Evolutionary conservation across 1,139 yeast genomes (phyloP).

Genomic region (Yamadazyma triangularis): DNA sequence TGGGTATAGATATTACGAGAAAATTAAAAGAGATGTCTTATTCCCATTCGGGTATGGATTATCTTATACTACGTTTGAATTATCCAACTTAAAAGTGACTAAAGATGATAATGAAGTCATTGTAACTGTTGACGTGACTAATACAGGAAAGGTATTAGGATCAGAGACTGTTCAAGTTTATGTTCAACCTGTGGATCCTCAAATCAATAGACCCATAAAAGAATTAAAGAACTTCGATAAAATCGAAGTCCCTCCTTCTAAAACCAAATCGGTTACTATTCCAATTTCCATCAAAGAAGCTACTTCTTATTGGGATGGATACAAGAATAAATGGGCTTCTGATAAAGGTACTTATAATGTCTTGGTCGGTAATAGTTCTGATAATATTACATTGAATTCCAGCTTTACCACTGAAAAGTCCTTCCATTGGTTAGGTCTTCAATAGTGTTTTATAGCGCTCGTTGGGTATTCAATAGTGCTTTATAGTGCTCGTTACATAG

Average conservation of each 20-base stretch:
- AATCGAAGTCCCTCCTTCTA: conserved; percentile 39
- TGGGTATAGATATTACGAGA: conserved; percentile 59
- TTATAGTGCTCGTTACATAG: no score
- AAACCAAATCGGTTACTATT: conserved; percentile 30
- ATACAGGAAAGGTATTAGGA: conserved; percentile 39
- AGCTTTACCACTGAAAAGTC: conserved; percentile 26
- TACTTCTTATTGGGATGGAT: conserved; percentile 51
- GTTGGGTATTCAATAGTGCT: no score
- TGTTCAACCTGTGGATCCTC: conserved; percentile 33
- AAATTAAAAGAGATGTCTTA: conserved; percentile 37
- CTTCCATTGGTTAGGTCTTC: conserved; percentile 20
- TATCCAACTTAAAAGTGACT: conserved; percentile 13
- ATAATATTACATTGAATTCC: conserved; percentile 24
- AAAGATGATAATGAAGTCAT: conserved; percentile 12
- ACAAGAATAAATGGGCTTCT: conserved; percentile 44
- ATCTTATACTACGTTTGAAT: conserved; percentile 48
- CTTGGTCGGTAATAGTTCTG: conserved; percentile 38
- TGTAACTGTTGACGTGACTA: conserved; percentile 36
- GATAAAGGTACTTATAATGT: conserved; percentile 48
- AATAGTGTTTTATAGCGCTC: no score
- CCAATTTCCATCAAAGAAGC: conserved; percentile 43
- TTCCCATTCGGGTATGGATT: conserved; percentile 62
- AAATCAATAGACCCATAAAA: conserved; percentile 48
- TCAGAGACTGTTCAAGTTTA: conserved; percentile 47
- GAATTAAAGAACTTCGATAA: conserved; percentile 56